Evolutionary conservation across 2,329 filamentous ascomycete genomes (phyloP).

Genomic region (Diaporthe citriasiana): DNA sequence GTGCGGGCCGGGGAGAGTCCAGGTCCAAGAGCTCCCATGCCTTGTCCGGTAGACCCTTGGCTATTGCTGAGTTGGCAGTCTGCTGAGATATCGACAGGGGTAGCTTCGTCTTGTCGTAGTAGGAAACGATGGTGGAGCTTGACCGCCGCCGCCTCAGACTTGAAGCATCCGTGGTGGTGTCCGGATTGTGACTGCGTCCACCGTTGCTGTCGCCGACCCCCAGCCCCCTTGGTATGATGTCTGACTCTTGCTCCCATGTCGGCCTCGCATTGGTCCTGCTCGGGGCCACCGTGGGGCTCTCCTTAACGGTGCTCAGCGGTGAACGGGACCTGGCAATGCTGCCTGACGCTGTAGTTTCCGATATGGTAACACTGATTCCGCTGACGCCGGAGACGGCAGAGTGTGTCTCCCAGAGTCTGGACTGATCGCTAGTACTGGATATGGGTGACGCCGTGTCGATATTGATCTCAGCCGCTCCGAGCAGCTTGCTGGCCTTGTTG

Average conservation of each 20-base stretch:
- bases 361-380: conserved; percentile 60
- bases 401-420: conserved; percentile 57
- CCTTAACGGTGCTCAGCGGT: conserved; percentile 42
- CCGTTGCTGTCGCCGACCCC: conserved; percentile 46
- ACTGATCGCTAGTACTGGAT: conserved; percentile 41
- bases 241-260: conserved; percentile 63
- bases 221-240: conserved; percentile 56
- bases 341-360: conserved; percentile 57
- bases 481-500: conserved; percentile 64
- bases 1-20: conserved; percentile 51
- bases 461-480: conserved; percentile 62
- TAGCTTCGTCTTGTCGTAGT: conserved; percentile 69
- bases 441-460: conserved; percentile 53
- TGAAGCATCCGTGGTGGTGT: conserved; percentile 56
- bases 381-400: conserved; percentile 60
- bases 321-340: conserved; percentile 38
- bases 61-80: conserved; percentile 71
- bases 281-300: conserved; percentile 44
- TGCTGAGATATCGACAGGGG: conserved; percentile 71
- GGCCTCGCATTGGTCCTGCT: conserved; percentile 42
- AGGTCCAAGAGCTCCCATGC: conserved; percentile 62
- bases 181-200: conserved; percentile 46
- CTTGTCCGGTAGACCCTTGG: conserved; percentile 66
- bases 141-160: conserved; percentile 65
- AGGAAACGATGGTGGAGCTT: conserved; percentile 68